phyloP scores from a whole-genome alignment of 805 yeast species.

The Zygotorulaspora danielsina region DNA sequence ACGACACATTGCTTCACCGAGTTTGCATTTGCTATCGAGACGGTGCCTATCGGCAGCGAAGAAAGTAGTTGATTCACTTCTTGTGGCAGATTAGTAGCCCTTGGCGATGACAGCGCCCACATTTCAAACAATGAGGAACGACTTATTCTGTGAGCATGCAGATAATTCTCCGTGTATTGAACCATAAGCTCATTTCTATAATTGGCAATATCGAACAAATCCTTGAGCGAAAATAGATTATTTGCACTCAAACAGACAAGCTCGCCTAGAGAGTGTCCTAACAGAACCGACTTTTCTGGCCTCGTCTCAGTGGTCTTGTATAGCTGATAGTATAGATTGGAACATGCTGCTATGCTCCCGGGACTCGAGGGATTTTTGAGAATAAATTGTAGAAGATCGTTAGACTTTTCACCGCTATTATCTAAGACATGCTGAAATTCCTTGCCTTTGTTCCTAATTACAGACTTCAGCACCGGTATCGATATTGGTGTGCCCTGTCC shows the following conservation, averaged over 20 bases:
- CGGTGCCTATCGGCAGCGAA: slow-evolving; percentile 19
- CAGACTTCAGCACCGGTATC: slow-evolving; percentile 23
- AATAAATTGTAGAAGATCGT: slow-evolving; percentile 22
- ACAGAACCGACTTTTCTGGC: slow-evolving; percentile 11
- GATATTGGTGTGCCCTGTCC: slow-evolving; percentile 36
- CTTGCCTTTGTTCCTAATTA: slow-evolving; percentile 22
- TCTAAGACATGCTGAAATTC: slow-evolving; percentile 19
- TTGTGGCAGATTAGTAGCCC: slow-evolving; percentile 24
- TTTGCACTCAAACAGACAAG: slow-evolving; percentile 31
- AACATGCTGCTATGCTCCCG: slow-evolving; percentile 34
- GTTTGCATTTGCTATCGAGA: slow-evolving; percentile 33
- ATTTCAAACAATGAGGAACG: slow-evolving; percentile 27
- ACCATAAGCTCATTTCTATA: slow-evolving; percentile 35
- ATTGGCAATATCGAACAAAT: slow-evolving; percentile 32
- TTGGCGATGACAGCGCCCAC: slow-evolving; percentile 35
- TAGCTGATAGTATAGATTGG: slow-evolving; percentile 28
- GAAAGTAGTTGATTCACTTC: slow-evolving; percentile 22
- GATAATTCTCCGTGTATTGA: slow-evolving; percentile 28
- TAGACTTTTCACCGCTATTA: slow-evolving; percentile 20
- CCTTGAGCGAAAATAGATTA: slow-evolving; percentile 25
- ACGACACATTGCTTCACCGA: slow-evolving; percentile 34
- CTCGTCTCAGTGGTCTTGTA: slow-evolving; percentile 8
- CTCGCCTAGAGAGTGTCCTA: slow-evolving; percentile 38
- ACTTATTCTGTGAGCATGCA: slow-evolving; percentile 25
- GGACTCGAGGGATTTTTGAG: slow-evolving; percentile 30